Base-by-base conservation (phyloP, 1,284 basidiomycete genomes). In the Anthracocystis walkeri region DNA sequence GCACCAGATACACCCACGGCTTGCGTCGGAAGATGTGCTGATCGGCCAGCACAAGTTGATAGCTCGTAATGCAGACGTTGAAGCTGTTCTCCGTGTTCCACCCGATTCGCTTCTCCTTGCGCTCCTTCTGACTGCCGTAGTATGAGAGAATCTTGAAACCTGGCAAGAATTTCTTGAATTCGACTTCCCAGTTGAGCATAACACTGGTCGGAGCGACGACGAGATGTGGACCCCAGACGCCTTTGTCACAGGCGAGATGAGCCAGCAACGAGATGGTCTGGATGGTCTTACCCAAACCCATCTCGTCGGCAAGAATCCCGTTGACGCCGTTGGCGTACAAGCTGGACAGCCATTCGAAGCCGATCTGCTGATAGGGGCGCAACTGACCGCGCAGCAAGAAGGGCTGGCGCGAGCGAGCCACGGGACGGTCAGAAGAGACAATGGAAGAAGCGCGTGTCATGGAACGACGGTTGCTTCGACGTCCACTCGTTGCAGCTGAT, bases 151-250 rank as follows among this genome's bases (percentile, higher is more conserved):
- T 90, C 79, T 91, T 92, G 89, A 97, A 95, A 1, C 95, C 95
- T 0, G 95, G 95, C 2, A 97, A 87, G 84, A 97, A 97, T 86
- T 97, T 97, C 86, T 97, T 97, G 88, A 97, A 97, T 85, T 97
- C 95, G 92, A 97, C 96, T 85, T 97, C 95, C 95, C 95, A 98
- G 84, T 98, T 97, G 64, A 97, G 88, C 72, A 98, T 89, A 62
- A 97, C 95, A 69, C 93, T 94, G 1, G 95, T 97, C 1, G 95
- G 94, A 12, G 96, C 95, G 78, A 97, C 91, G 83, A 98, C 94
- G 31, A 97, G 89, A 86, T 97, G 95, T 3, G 95, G 95, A 0
- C 96, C 96, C 95, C 95, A 97, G 66, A 96, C 93, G 7, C 95
- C 95, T 56, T 91, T 89, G 85, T 96, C 93, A 84, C 95, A 97